Conservation (phyloP, 345 rosid species). For the Boechera divaricarpa region DNA sequence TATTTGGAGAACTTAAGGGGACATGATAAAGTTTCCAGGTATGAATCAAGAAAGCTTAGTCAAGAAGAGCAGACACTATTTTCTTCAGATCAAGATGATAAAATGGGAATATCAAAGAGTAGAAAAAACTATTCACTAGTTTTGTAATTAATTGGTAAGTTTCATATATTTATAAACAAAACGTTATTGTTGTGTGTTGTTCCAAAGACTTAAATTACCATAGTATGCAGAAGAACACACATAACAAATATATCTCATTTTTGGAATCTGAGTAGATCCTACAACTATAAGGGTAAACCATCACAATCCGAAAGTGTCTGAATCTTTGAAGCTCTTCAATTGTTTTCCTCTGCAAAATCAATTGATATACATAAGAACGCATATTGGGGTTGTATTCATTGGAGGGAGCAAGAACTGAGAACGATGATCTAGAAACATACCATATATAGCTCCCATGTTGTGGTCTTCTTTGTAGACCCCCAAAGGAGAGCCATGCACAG, state of each 20-base stretch:
- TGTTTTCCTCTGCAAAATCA: slow-evolving; percentile 41
- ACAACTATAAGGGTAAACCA: slow-evolving; percentile 1
- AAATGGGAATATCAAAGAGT: slow-evolving; percentile 11
- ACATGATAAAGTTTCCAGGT: slow-evolving; percentile 14
- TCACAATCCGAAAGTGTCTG: slow-evolving; percentile 22
- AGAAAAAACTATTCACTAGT: slow-evolving; percentile 11
- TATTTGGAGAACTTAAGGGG: slow-evolving; percentile 13
- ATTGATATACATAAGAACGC: slow-evolving; percentile 23
- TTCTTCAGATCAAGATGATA: slow-evolving; percentile 8
- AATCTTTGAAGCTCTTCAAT: slow-evolving; percentile 26
- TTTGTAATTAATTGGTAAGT: not conserved
- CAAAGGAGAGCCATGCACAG: slow-evolving; percentile 92
- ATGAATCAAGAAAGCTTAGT: slow-evolving; percentile 6
- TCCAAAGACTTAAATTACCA: slow-evolving; percentile 17
- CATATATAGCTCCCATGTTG: slow-evolving; percentile 86
- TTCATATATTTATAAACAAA: slow-evolving; percentile 14
- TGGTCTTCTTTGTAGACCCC: slow-evolving; percentile 86
- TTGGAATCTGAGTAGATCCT: slow-evolving; percentile 7
- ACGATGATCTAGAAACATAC: slow-evolving; percentile 47
- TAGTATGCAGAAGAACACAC: slow-evolving; percentile 3
- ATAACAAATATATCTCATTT: not conserved
- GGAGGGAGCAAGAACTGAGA: slow-evolving; percentile 6
- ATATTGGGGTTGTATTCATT: not conserved
- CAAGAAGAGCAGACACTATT: slow-evolving; percentile 6
- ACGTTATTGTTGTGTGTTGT: slow-evolving; percentile 9